phyloP scores from a whole-genome alignment of 2,329 filamentous ascomycete species.

The Xylaria sp. region DNA sequence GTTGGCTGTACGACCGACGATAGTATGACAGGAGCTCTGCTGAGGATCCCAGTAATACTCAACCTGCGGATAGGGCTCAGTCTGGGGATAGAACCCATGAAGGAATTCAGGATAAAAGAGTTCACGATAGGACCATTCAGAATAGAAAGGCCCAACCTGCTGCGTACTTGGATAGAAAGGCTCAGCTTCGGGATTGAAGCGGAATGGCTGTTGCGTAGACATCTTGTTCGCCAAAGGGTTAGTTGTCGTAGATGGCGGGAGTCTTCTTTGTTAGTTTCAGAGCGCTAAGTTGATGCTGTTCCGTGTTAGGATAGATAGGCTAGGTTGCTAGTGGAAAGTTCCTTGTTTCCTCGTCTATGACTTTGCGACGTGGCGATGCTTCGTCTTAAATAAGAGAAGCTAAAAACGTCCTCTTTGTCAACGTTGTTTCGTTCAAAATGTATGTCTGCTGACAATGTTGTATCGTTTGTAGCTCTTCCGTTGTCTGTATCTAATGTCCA shows the following conservation, averaged over 20 bases:
- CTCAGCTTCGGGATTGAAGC: background rate
- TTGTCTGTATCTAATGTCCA: too few species aligned
- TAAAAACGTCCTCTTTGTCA: conserved; percentile 11
- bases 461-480: background rate
- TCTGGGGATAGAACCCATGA: too few species aligned
- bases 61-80: too few species aligned
- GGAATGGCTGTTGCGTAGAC: conserved; percentile 3
- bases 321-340: background rate
- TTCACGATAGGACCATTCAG: too few species aligned
- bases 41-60: too few species aligned
- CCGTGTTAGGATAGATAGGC: background rate
- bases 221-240: background rate
- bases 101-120: too few species aligned
- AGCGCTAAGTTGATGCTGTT: background rate
- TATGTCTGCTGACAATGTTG: background rate
- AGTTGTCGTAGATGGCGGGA: background rate
- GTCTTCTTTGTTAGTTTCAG: background rate
- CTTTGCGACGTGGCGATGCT: background rate
- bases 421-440: background rate
- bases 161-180: background rate
- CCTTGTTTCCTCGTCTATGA: background rate
- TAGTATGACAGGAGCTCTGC: too few species aligned
- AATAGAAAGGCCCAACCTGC: background rate
- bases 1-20: too few species aligned
- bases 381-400: background rate